phyloP scores from a whole-genome alignment of 108 stramenopile species.

The Pseudonitzschia pungens region DNA sequence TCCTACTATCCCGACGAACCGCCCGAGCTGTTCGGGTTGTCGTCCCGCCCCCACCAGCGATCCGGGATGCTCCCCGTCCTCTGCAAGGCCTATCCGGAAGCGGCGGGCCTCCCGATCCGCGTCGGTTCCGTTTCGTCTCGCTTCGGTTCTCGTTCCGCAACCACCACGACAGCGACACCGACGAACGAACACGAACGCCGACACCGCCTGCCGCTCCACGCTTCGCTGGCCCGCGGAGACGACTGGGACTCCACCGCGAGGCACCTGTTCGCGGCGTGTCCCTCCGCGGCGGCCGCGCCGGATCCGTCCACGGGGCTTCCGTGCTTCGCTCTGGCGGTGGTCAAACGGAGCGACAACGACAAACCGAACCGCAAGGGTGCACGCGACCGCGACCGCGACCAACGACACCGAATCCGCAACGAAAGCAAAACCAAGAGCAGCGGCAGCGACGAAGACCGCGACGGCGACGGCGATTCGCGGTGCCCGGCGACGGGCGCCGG shows the following conservation, averaged over 20 bases:
- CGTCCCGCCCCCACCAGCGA: neutral
- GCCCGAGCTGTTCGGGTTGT: too few relatives aligned
- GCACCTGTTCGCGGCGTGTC: constrained; percentile 5
- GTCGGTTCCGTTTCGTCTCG: too few relatives aligned
- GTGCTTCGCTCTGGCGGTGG: neutral
- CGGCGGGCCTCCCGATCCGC: neutral
- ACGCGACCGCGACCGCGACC: neutral
- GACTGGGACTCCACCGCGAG: neutral
- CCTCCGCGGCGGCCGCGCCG: neutral
- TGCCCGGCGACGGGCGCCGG: neutral
- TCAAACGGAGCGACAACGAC: neutral
- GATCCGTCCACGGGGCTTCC: constrained; percentile 3
- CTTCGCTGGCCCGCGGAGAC: neutral
- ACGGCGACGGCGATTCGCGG: too few relatives aligned
- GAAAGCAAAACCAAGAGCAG: too few relatives aligned
- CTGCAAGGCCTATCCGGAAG: neutral
- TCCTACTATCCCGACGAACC: too few relatives aligned
- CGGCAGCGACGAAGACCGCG: too few relatives aligned
- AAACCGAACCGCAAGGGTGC: neutral
- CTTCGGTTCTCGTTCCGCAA: too few relatives aligned
- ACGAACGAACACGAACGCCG: too few relatives aligned
- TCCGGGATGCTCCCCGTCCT: constrained; percentile 14
- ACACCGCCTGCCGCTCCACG: constrained; percentile 4
- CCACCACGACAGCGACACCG: too few relatives aligned
- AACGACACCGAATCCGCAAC: neutral